Base-by-base conservation (phyloP, 106 monocot genomes). In the Dactylorhiza incarnata region DNA sequence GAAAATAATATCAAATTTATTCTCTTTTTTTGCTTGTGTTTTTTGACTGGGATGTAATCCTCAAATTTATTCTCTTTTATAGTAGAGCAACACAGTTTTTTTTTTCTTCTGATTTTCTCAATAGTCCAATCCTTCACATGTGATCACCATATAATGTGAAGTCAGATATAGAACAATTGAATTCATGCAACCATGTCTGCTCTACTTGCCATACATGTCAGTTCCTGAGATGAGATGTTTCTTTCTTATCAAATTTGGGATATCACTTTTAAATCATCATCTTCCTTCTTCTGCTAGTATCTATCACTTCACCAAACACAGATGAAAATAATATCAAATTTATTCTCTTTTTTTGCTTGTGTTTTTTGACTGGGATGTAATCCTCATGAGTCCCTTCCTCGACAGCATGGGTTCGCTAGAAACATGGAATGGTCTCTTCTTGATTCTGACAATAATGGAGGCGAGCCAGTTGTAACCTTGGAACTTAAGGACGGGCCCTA, bases 351-450 rank as follows among this genome's bases (percentile, higher is more conserved):
- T 17, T 46, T 0, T 75, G 48, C 59, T 13, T 71, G 13, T 12
- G 7, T 45, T 50, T 48, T 63, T 72, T 48, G 8, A 48, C 19
- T 43, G 59, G 9, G 48, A 52, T 68, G n/a, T 9, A 45, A 46
- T 23, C 29, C 20, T 75, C 19, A 5, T 72, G 3, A 53, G 53
- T 17, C 37, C 46, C 51, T 49, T 65, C 11, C 81, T 78, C 77
- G 20, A 70, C 84, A 99, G 97, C 94, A 99, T 85, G 97, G 97
- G 51, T 99, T 99, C 79, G 97, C 89, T 76, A 87, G 97, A 73
- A 99, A 99, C 71, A 63, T 94, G 89, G 88, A 86, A 79, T 99
- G 97, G 97, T 89, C 94, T 46, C 58, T 94, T 81, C 76, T 76
- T 76, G 83, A 88, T 37, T 83, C 94, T 65, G 84, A 99, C 81